Evolutionary conservation across 2,329 filamentous ascomycete species (phyloP).

Genomic region (Epichloe sibirici): DNA sequence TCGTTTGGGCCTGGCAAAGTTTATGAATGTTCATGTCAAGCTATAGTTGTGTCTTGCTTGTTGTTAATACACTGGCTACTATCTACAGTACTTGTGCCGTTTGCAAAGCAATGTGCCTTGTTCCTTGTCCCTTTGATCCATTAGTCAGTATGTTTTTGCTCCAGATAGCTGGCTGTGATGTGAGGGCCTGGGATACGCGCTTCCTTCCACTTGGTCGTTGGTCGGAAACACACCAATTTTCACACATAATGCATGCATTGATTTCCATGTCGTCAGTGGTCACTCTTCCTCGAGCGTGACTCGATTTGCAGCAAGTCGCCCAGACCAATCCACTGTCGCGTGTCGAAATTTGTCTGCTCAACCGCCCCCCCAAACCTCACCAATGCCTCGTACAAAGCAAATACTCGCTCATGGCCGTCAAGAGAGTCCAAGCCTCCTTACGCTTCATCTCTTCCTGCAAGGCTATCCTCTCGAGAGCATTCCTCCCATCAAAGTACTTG

Average conservation of each 20-base stretch:
- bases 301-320: no score
- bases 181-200: no score
- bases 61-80: neutral
- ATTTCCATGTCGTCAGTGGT: no score
- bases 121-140: no score
- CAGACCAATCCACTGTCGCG: no score
- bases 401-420: constrained; percentile 55
- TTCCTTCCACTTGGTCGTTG: no score
- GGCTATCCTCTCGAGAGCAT: constrained; percentile 75
- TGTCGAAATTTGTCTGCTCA: no score
- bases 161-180: no score
- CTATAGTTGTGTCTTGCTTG: neutral
- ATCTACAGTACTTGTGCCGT: neutral
- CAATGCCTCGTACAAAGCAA: constrained; percentile 58
- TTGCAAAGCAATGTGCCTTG: neutral
- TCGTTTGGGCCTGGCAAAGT: neutral
- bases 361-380: constrained; percentile 25
- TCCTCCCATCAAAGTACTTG: constrained; percentile 79
- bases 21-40: neutral
- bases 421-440: constrained; percentile 61
- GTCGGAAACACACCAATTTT: no score
- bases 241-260: no score
- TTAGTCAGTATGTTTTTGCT: no score
- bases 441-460: constrained; percentile 78
- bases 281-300: no score